These are phyloP conservation scores for Fusarium sp. DNA, from an alignment of 2,329 filamentous ascomycete species.

Conservation along the genomic window DNA sequence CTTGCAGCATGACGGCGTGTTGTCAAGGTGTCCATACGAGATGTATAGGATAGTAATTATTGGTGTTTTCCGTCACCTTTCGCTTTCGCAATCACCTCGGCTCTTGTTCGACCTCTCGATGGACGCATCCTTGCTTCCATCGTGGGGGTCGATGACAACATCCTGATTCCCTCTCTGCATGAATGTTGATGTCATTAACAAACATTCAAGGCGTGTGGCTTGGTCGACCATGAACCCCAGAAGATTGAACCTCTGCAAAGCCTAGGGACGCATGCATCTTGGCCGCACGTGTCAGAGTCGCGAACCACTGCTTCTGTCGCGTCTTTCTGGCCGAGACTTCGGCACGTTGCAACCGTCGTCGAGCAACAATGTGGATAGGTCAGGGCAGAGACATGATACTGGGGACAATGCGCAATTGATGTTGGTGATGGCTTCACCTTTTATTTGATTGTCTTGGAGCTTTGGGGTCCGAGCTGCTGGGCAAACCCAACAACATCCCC, in stretches of 20 bases:
- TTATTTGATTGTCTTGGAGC: background rate
- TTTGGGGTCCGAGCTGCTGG: constrained; percentile 13
- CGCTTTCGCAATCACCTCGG: background rate
- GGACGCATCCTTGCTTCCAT: background rate
- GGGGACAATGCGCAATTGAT: background rate
- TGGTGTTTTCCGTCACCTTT: background rate
- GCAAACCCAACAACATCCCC: constrained; percentile 32
- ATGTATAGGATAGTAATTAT: background rate
- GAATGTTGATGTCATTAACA: constrained; percentile 22
- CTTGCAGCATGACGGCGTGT: constrained; percentile 17
- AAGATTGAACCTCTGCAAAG: background rate
- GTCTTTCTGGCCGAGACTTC: background rate
- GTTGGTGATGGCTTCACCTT: constrained; percentile 2
- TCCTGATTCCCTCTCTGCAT: constrained; percentile 6
- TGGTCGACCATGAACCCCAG: background rate
- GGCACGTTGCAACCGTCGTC: background rate
- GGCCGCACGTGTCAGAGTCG: background rate
- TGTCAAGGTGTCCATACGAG: background rate
- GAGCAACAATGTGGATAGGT: background rate
- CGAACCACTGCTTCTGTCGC: background rate
- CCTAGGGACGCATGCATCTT: background rate
- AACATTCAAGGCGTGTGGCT: background rate
- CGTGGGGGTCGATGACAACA: constrained; percentile 6
- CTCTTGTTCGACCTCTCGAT: constrained; percentile 9
- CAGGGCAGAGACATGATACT: background rate